Evolutionary conservation across 805 yeast species (phyloP).

Genomic region (Candida peoriensis): DNA sequence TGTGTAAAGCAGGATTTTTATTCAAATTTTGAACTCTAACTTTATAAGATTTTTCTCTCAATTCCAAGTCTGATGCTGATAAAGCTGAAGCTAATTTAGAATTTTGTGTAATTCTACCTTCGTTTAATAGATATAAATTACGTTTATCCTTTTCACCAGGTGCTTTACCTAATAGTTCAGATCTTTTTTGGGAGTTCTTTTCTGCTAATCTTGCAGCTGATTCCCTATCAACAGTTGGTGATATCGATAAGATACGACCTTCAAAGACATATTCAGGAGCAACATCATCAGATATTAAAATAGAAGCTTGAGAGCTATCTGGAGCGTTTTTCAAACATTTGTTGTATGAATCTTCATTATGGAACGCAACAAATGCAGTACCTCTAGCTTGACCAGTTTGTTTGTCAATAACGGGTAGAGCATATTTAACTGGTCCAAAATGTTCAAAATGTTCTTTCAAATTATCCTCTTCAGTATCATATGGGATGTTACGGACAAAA

Average conservation of each 20-base stretch:
- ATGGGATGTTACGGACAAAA: constrained; percentile 90
- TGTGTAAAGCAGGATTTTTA: constrained; percentile 85
- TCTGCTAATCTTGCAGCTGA: constrained; percentile 74
- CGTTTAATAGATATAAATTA: constrained; percentile 80
- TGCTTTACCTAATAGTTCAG: constrained; percentile 72
- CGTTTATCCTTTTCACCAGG: constrained; percentile 79
- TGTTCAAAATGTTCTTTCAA: constrained; percentile 70
- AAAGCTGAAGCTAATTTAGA: constrained; percentile 73
- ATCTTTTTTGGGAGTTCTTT: constrained; percentile 66
- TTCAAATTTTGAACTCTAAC: constrained; percentile 85
- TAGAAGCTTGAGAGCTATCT: constrained; percentile 51
- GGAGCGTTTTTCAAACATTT: constrained; percentile 80
- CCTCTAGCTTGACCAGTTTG: constrained; percentile 86
- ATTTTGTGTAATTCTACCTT: constrained; percentile 82
- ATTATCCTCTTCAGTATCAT: constrained; percentile 82
- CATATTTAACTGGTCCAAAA: constrained; percentile 88
- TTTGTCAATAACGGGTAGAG: constrained; percentile 86
- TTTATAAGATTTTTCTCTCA: constrained; percentile 83
- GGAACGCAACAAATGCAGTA: constrained; percentile 91
- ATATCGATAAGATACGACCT: constrained; percentile 81
- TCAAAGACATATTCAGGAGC: constrained; percentile 85
- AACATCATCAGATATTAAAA: constrained; percentile 89
- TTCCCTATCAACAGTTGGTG: constrained; percentile 82
- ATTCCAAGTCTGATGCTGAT: constrained; percentile 68
- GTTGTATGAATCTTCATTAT: constrained; percentile 51